Conservation (phyloP, 192 early-diverging fungal genomes). For the Gonapodya sp. region DNA sequence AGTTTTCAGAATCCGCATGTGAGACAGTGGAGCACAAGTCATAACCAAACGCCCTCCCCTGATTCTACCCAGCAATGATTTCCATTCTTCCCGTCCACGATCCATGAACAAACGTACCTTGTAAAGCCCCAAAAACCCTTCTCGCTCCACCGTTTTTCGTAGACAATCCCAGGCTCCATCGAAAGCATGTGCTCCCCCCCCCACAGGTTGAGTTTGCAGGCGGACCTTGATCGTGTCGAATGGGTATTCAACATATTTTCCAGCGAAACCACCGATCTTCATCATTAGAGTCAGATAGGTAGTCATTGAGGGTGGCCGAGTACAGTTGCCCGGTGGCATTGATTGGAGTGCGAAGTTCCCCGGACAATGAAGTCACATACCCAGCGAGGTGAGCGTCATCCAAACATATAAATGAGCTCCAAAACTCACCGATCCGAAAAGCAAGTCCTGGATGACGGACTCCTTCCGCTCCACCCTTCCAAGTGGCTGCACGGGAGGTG, state of each 20-base stretch:
- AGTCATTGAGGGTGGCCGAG: constrained; percentile 6
- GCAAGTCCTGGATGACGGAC: constrained; percentile 21
- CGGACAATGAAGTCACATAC: constrained; percentile 9
- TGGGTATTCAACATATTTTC: constrained; percentile 91
- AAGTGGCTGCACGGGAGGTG: no score
- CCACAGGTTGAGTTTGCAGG: constrained; percentile 68
- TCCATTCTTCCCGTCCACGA: not conserved
- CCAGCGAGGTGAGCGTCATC: no score
- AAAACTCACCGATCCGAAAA: constrained; percentile 31
- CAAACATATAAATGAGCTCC: no score
- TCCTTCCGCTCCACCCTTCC: constrained; percentile 13
- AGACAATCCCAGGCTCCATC: constrained; percentile 76
- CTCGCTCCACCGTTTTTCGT: constrained; percentile 54
- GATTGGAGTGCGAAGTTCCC: constrained; percentile 2
- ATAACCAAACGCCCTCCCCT: no score
- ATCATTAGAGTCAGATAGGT: no score
- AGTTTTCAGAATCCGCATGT: not conserved
- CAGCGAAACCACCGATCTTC: constrained; percentile 76
- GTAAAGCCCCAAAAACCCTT: constrained; percentile 80
- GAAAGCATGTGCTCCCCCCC: constrained; percentile 45
- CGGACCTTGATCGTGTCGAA: constrained; percentile 70
- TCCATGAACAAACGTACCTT: constrained; percentile 41
- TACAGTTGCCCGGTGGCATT: constrained; percentile 15
- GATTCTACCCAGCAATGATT: no score
- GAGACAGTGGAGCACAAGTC: not conserved